A percentile compares a stretch with the other conserved stretches of the same genome.
Evolutionary conservation across 2,329 filamentous ascomycete species (phyloP).

Genomic region (Sphaerostilbella broomeana): DNA sequence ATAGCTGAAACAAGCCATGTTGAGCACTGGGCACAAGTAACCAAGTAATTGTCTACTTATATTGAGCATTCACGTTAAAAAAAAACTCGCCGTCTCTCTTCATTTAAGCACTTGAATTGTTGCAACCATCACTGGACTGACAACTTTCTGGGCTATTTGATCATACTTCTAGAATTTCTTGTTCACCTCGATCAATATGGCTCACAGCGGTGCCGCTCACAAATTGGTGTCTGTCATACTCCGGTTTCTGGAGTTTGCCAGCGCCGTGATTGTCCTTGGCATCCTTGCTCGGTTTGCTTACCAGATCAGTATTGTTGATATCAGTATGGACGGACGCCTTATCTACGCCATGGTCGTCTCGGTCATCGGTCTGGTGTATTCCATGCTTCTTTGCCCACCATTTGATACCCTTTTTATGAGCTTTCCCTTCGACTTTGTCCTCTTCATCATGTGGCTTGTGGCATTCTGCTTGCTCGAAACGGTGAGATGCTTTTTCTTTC

Average conservation of each 20-base stretch:
- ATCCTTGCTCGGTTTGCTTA: slow-evolving; percentile 20
- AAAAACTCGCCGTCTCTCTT: too few relatives aligned
- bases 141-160: too few relatives aligned
- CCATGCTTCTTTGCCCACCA: slow-evolving; percentile 18
- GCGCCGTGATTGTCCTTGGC: slow-evolving; percentile 20
- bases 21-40: too few relatives aligned
- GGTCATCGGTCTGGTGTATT: slow-evolving; percentile 23
- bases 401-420: slow-evolving; percentile 18
- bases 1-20: too few relatives aligned
- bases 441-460: slow-evolving; percentile 24
- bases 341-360: slow-evolving; percentile 22
- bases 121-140: too few relatives aligned
- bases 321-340: slow-evolving; percentile 15
- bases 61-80: too few relatives aligned
- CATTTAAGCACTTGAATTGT: too few relatives aligned
- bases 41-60: too few relatives aligned
- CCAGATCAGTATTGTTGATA: slow-evolving; percentile 10
- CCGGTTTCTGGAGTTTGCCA: slow-evolving; percentile 16
- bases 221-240: slow-evolving; percentile 17
- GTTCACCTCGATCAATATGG: too few relatives aligned
- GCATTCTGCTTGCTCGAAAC: slow-evolving; percentile 21
- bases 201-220: slow-evolving; percentile 14
- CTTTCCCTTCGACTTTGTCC: slow-evolving; percentile 22
- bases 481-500: slow-evolving; percentile 13
- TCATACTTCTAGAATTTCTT: too few relatives aligned